Conservation (phyloP, 768 basidiomycete species). For the Cystoderma amianthinum region DNA sequence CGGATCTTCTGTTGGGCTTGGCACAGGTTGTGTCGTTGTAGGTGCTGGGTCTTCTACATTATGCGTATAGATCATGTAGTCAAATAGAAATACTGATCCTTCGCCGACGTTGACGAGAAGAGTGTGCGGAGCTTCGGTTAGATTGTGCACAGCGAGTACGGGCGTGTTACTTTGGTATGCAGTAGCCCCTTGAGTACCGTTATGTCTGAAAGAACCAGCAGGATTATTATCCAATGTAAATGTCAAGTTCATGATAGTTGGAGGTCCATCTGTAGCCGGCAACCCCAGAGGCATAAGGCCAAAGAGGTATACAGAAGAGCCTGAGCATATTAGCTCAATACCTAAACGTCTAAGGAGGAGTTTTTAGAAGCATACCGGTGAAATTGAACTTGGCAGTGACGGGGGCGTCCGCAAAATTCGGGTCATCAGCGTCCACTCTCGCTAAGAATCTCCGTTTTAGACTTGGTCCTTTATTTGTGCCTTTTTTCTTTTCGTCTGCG, state of each 20-base stretch:
- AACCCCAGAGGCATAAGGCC: slow-evolving; percentile 26
- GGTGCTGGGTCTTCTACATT: neutral
- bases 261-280: slow-evolving; percentile 14
- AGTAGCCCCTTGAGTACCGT: slow-evolving; percentile 14
- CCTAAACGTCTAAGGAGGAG: neutral
- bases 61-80: slow-evolving; percentile 17
- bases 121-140: slow-evolving; percentile 32
- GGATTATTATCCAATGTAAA: slow-evolving; percentile 32
- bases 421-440: slow-evolving; percentile 20
- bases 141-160: slow-evolving; percentile 26
- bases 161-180: slow-evolving; percentile 23
- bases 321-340: slow-evolving; percentile 17
- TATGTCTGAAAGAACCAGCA: slow-evolving; percentile 19
- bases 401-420: slow-evolving; percentile 17
- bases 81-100: slow-evolving; percentile 41
- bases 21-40: slow-evolving; percentile 13
- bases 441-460: slow-evolving; percentile 2
- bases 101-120: slow-evolving; percentile 35
- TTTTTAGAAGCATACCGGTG: slow-evolving; percentile 23
- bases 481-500: slow-evolving; percentile 6
- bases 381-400: slow-evolving; percentile 35
- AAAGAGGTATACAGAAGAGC: slow-evolving; percentile 41
- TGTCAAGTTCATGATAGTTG: slow-evolving; percentile 34
- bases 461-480: slow-evolving; percentile 2
- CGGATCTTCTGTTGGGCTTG: slow-evolving; percentile 18